Evolutionary conservation across 192 early-diverging fungal species (phyloP).

Genomic region (Geosiphon pyriformis): DNA sequence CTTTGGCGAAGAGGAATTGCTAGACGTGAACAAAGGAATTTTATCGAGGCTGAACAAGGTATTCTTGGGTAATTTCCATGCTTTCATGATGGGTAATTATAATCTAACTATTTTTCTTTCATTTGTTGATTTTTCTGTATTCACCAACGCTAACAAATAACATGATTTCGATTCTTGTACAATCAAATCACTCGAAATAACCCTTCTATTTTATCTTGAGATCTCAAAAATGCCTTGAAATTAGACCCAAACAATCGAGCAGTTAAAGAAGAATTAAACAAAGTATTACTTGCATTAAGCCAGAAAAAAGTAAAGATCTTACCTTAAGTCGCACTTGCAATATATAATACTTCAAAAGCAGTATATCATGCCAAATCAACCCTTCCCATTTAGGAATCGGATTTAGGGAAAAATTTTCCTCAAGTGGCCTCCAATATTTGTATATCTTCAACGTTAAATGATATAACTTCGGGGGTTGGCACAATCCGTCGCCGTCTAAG

Average conservation of each 20-base stretch:
- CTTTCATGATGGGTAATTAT: not conserved
- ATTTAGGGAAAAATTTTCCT: no score
- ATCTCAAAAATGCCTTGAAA: constrained; percentile 54
- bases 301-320: not conserved
- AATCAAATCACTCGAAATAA: no score
- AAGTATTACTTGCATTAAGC: constrained; percentile 27
- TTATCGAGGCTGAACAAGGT: constrained; percentile 52
- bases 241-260: constrained; percentile 65
- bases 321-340: no score
- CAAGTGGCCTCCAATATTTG: no score
- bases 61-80: constrained; percentile 14
- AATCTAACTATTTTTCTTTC: constrained; percentile 1
- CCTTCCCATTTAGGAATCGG: no score
- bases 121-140: no score
- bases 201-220: no score
- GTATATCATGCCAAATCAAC: no score
- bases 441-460: no score
- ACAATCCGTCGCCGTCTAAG: not conserved
- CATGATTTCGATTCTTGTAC: no score
- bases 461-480: not conserved
- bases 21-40: constrained; percentile 41
- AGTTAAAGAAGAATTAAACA: constrained; percentile 57
- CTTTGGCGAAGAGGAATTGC: constrained; percentile 72
- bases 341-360: no score
- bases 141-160: no score